phyloP scores from a whole-genome alignment of 169 alveolate genomes.

The Plasmodium relictum region DNA sequence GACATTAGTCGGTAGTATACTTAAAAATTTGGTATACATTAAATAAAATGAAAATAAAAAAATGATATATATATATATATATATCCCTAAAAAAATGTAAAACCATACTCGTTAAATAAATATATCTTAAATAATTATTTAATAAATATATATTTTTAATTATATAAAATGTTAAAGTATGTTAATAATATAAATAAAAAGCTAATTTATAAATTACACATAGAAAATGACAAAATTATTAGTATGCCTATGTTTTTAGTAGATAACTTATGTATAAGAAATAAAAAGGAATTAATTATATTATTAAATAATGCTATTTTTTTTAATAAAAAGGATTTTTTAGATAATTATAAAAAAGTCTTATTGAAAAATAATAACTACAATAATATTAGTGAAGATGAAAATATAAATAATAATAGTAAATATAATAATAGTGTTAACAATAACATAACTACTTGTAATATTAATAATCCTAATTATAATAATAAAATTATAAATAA shows the following conservation, averaged over 20 bases:
- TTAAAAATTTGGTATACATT: no score
- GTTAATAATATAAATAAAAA: constrained; percentile 30
- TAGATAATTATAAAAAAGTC: constrained; percentile 50
- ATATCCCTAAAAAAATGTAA: neutral
- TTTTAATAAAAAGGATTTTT: constrained; percentile 42
- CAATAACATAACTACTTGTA: neutral
- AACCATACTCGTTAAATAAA: neutral
- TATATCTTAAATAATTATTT: no score
- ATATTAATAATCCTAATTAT: neutral
- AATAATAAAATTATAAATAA: neutral
- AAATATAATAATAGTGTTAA: neutral
- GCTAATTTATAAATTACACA: constrained; percentile 45
- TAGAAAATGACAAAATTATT: constrained; percentile 74
- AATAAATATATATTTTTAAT: neutral
- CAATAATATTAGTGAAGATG: neutral
- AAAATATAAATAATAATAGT: neutral
- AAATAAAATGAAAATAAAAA: no score
- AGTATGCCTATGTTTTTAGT: constrained; percentile 74
- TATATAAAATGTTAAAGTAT: constrained; percentile 43
- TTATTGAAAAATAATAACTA: constrained; percentile 12
- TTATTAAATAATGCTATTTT: constrained; percentile 44
- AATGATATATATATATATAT: constrained; percentile 6
- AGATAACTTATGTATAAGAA: constrained; percentile 54
- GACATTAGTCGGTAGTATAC: no score
- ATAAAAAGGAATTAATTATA: constrained; percentile 43